Conservation (phyloP, 2,329 filamentous ascomycete species). For the Clarireedia monteithiana region DNA sequence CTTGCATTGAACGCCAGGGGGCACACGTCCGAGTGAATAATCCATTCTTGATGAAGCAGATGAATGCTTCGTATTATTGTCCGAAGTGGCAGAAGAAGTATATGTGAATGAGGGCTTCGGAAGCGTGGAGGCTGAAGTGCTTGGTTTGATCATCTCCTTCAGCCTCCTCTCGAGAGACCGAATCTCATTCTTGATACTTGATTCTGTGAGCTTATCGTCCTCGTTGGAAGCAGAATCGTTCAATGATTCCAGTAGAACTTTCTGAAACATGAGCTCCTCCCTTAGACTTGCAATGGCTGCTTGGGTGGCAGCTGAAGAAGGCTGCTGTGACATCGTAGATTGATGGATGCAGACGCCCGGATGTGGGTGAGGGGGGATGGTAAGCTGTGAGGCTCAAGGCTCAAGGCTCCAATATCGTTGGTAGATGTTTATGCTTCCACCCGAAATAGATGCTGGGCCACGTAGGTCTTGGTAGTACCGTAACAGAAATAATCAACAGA, state of each 20-base stretch:
- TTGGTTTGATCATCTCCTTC: not conserved
- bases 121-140: not conserved
- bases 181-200: not conserved
- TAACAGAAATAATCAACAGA: not conserved
- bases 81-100: not conserved
- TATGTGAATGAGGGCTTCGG: not conserved
- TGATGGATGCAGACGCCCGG: not conserved
- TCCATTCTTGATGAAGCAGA: not conserved
- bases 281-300: constrained; percentile 25
- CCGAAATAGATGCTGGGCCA: constrained; percentile 1
- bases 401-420: not conserved
- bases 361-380: not conserved
- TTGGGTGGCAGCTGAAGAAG: not conserved
- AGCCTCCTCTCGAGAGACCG: not conserved
- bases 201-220: not conserved
- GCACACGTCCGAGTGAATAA: not conserved
- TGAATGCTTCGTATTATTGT: not conserved
- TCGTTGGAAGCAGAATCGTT: constrained; percentile 20
- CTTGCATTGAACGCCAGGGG: constrained; percentile 1
- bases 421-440: not conserved
- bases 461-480: constrained; percentile 1
- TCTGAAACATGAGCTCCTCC: constrained; percentile 37
- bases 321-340: constrained; percentile 6
- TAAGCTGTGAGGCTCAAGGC: not conserved
- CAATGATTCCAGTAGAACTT: constrained; percentile 38